phyloP scores from a whole-genome alignment of 179 eudicot genomes.

The Camellia oleifera region DNA sequence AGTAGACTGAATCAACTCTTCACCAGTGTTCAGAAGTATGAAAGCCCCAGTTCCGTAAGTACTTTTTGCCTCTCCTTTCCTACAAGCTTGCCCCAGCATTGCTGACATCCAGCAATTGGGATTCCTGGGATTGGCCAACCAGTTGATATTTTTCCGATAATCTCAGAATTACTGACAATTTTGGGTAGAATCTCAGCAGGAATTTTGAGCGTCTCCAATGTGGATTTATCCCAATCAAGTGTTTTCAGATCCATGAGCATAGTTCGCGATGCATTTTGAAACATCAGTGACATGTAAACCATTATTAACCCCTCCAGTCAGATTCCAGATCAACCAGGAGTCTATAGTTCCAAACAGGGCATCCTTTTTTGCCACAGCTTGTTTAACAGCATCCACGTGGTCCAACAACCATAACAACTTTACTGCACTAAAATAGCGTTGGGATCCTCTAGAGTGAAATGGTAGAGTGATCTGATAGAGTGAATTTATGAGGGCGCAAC shows the following conservation, averaged over 20 bases:
- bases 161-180: too few species aligned
- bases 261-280: conserved; percentile 83
- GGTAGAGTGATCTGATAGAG: too few species aligned
- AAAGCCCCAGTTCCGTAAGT: conserved; percentile 49
- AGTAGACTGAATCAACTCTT: conserved; percentile 43
- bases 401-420: conserved; percentile 82
- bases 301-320: conserved; percentile 67
- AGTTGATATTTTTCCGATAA: too few species aligned
- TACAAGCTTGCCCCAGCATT: conserved; percentile 52
- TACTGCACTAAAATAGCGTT: conserved; percentile 52
- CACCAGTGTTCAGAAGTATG: conserved; percentile 53
- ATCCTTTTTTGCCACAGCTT: conserved; percentile 54
- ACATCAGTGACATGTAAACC: conserved; percentile 88
- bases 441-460: too few species aligned
- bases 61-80: conserved; percentile 87
- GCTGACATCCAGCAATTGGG: too few species aligned
- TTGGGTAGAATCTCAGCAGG: too few species aligned
- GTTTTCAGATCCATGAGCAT: conserved; percentile 54
- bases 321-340: conserved; percentile 81
- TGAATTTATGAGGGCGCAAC: too few species aligned
- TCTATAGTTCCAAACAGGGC: conserved; percentile 21
- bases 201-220: too few species aligned
- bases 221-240: too few species aligned
- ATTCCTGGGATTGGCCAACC: too few species aligned
- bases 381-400: conserved; percentile 64